phyloP scores from a whole-genome alignment of 768 basidiomycete genomes.

The Amanita fuliginea region DNA sequence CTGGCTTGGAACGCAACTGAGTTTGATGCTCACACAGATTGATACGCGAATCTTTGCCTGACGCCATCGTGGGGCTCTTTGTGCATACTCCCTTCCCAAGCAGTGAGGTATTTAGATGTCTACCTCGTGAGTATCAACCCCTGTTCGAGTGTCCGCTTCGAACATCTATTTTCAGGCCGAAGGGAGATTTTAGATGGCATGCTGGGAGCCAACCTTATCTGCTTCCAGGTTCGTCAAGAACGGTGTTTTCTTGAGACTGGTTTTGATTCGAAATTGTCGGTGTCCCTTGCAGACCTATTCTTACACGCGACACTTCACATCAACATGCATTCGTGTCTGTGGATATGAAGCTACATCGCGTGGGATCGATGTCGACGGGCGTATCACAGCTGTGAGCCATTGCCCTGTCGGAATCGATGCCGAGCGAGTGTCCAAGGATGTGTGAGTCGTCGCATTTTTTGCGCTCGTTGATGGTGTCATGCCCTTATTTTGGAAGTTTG shows the following conservation, averaged over 20 bases:
- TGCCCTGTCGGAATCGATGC: conserved; percentile 96
- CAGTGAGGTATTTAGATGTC: conserved; percentile 89
- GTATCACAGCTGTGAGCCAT: conserved; percentile 71
- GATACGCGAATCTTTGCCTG: conserved; percentile 58
- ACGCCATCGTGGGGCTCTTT: conserved; percentile 79
- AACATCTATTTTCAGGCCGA: conserved; percentile 35
- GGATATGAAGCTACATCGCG: conserved; percentile 75
- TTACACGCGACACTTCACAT: conserved; percentile 90
- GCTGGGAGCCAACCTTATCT: conserved; percentile 93
- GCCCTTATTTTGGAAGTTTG: conserved; percentile 24
- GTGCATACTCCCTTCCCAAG: conserved; percentile 98
- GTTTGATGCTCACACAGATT: conserved; percentile 27
- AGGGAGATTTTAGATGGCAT: conserved; percentile 96
- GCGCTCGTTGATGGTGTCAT: neutral
- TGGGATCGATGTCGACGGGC: conserved; percentile 80
- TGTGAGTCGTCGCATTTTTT: conserved; percentile 29
- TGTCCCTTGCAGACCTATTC: conserved; percentile 59
- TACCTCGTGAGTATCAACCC: conserved; percentile 55
- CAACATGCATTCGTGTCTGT: conserved; percentile 91
- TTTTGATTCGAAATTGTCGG: neutral
- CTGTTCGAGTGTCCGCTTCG: neutral
- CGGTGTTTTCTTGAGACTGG: neutral
- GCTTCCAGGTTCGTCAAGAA: conserved; percentile 60
- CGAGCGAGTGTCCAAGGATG: conserved; percentile 75
- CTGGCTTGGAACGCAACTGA: neutral